Evolutionary conservation across 495 filamentous ascomycete genomes (phyloP).

Genomic region (Talaromyces borbonicus): DNA sequence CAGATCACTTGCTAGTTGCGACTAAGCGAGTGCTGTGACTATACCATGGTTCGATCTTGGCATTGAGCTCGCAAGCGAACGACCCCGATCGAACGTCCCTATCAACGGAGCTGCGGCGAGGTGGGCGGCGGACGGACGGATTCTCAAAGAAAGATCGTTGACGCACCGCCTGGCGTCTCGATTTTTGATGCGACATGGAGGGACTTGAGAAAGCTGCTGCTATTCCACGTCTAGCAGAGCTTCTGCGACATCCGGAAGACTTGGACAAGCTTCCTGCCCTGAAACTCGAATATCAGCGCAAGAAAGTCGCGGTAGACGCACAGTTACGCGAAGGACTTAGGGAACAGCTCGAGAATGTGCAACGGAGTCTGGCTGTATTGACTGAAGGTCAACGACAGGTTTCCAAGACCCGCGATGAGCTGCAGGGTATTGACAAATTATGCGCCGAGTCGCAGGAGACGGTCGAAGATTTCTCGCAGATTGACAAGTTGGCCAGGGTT

Average conservation of each 20-base stretch:
- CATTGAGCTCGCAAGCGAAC: not conserved
- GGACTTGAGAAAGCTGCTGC: slow-evolving; percentile 32
- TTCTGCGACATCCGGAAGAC: slow-evolving; percentile 64
- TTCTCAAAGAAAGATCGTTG: not conserved
- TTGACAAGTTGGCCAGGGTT: slow-evolving; percentile 85
- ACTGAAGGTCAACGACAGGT: slow-evolving; percentile 81
- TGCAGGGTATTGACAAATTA: slow-evolving; percentile 95
- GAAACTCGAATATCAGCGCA: slow-evolving; percentile 87
- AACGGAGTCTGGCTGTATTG: slow-evolving; percentile 78
- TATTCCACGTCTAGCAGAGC: slow-evolving; percentile 39
- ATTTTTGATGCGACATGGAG: not conserved
- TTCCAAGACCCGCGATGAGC: slow-evolving; percentile 86
- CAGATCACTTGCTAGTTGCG: not conserved
- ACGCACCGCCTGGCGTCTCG: not conserved
- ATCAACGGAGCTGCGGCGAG: not conserved
- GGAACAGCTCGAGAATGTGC: slow-evolving; percentile 86
- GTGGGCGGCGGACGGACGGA: no score
- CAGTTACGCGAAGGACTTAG: slow-evolving; percentile 79
- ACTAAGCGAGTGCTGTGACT: not conserved
- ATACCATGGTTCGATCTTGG: not conserved
- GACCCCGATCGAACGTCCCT: not conserved
- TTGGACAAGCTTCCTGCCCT: slow-evolving; percentile 88
- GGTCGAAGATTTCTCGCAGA: slow-evolving; percentile 93
- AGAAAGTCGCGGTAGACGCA: slow-evolving; percentile 83
- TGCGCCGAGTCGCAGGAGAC: slow-evolving; percentile 93